Evolutionary conservation across 2,329 filamentous ascomycete genomes (phyloP), one percentile per base, ranked within the genome.

Genomic region (Cordyceps militaris): DNA sequence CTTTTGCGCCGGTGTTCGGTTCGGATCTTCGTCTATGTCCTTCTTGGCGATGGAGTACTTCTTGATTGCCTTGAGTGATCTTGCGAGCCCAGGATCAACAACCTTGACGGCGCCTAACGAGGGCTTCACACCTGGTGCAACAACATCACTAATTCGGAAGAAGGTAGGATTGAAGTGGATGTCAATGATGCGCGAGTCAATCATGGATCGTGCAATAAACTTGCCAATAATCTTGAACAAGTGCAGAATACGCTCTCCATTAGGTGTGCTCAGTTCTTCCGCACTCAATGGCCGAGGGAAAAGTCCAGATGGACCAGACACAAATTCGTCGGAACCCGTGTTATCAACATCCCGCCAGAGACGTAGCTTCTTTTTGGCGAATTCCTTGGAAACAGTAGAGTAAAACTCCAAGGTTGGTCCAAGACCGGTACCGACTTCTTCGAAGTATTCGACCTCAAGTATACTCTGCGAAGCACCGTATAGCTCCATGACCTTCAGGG

Each of bases 391-490:
- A 1, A 97, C 93, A 0, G 90, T 96, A 0, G 94, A 96, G 73
- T 99, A 99, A 70, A 99, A 99, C 69, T 99, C 94, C 14, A 99
- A 80, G 0, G 94, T 99, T 4, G 94, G 94, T 0, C 94, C 94
- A 47, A 99, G 79, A 48, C 94, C 94, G 24, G 95, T 99, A 58
- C 94, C 94, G 23, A 99, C 94, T 73, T 99, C 94, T 66, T 97
- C 94, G 64, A 99, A 99, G 68, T 99, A 99, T 67, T 99, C 95
- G 2, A 99, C 93, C 68, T 99, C 94, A 0, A 99, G 76, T 28
- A 97, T 89, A 69, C 93, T 97, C 59, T 96, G 90, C 1, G 93
- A 96, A n/a, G 90, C 90, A 0, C 94, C 94, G 66, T 99, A 99
- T 3, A 97, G 82, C 65, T 99, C 93, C 93, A 99, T 97, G 30